Base-by-base conservation (phyloP, 2,329 filamentous ascomycete species). In the Thielaviopsis populi region DNA sequence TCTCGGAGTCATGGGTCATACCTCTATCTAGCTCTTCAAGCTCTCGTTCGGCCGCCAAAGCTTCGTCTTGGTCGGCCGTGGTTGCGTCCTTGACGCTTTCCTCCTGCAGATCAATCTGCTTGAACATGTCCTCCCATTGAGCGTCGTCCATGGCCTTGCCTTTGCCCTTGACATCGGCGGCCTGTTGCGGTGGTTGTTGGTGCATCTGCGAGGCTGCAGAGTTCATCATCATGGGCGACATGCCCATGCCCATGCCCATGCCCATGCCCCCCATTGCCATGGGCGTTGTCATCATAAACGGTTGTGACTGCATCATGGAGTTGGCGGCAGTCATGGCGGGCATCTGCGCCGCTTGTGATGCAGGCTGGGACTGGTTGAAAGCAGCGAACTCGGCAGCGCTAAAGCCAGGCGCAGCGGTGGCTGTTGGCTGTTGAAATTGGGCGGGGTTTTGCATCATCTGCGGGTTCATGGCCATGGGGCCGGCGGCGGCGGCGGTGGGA, bases 71-170 rank as follows among this genome's bases (percentile, higher is more conserved):
- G 37, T 33, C 27, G 17, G 50, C 43, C 30, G 50, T 43, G 33
- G 43, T 62, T 33, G 86, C 84, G 48, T 85, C 85, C 43, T 74
- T 73, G 63, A 77, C 77, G 69, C 79, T 77, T 62, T 76, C 74
- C 60, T 80, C 77, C 67, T 79, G 74, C 69, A 81, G 75, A 71
- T 86, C 81, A 72, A 96, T 85, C 74, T 94, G 84, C 65, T 90
- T 88, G 74, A 99, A 99, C 74, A 97, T 91, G 70, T 91, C 89
- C 75, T 97, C 92, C 94, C 94, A 97, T 71, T 95, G 87, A 71
- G 87, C 79, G 69, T 99, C 92, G 72, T 96, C 90, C 13, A 97
- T 86, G 76, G 97, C 83, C 74, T 95, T 95, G 46, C 88, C 91
- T 73, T 97, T 97, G 66, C 88, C 89, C 74, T 91, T 88, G 60